These are phyloP conservation scores for Blastobotrys buckinghamii DNA, from an alignment of 1,139 yeast genomes.

Conservation along the genomic window DNA sequence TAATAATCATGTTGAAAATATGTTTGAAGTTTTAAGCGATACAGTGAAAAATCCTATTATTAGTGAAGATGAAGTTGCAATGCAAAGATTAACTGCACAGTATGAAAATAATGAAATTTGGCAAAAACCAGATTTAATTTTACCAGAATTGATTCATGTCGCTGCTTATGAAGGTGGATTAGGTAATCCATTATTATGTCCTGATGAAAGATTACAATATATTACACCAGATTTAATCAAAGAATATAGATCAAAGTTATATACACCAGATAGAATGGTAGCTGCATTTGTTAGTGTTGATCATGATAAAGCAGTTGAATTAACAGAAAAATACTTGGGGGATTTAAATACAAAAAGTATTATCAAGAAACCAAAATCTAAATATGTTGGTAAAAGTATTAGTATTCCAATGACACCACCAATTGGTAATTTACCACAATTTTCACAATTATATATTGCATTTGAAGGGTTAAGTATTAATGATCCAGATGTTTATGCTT, in stretches of 20 bases:
- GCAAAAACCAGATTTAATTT: conserved; percentile 75
- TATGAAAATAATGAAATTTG: conserved; percentile 81
- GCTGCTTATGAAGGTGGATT: conserved; percentile 76
- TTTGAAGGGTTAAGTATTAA: conserved; percentile 83
- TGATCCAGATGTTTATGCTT: conserved; percentile 82
- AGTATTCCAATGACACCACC: conserved; percentile 33
- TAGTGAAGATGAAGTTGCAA: conserved; percentile 63
- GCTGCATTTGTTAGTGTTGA: conserved; percentile 86
- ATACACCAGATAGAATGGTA: conserved; percentile 76
- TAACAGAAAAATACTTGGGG: conserved; percentile 61
- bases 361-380: conserved; percentile 6
- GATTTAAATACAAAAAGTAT: conserved; percentile 26
- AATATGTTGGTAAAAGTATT: conserved; percentile 13
- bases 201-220: conserved; percentile 55
- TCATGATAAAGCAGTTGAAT: conserved; percentile 60
- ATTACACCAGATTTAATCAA: conserved; percentile 50
- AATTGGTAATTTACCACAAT: conserved; percentile 68
- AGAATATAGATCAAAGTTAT: conserved; percentile 61
- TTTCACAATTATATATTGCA: conserved; percentile 80
- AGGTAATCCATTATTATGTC: conserved; percentile 84
- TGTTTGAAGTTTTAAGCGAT: conserved; percentile 76
- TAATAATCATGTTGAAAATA: conserved; percentile 74
- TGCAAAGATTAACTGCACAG: conserved; percentile 66
- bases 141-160: conserved; percentile 83
- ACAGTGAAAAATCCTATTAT: conserved; percentile 69